Percentiles rank a stretch among this genome's conserved stretches.
Conservation (phyloP, 345 rosid genomes). For the Excoecaria cochinchinensis region DNA sequence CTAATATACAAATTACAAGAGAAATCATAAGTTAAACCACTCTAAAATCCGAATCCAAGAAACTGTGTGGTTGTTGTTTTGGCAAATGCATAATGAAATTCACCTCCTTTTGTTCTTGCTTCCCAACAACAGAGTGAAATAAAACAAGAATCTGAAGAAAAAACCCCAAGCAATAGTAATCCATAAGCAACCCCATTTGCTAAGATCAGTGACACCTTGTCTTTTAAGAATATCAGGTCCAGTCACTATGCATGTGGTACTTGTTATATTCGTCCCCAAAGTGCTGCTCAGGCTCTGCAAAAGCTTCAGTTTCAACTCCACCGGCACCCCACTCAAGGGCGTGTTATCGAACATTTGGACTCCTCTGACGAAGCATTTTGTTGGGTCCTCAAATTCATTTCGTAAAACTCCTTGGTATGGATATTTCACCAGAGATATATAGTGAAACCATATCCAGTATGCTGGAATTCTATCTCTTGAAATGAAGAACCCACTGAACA, state of each 20-base stretch:
- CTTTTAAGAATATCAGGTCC: slow-evolving; percentile 24
- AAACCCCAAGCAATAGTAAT: slow-evolving; percentile 33
- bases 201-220: slow-evolving; percentile 25
- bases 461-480: slow-evolving; percentile 65
- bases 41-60: too few species aligned
- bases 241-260: slow-evolving; percentile 27
- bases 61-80: too few species aligned
- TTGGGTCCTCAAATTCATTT: slow-evolving; percentile 25
- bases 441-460: slow-evolving; percentile 94
- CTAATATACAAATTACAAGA: too few species aligned
- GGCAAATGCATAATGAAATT: not conserved
- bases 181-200: slow-evolving; percentile 44
- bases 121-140: slow-evolving; percentile 32
- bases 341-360: slow-evolving; percentile 37
- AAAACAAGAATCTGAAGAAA: slow-evolving; percentile 35
- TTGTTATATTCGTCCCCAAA: slow-evolving; percentile 26
- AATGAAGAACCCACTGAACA: slow-evolving; percentile 95
- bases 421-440: slow-evolving; percentile 77
- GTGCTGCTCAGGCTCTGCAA: slow-evolving; percentile 29
- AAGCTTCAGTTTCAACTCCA: slow-evolving; percentile 19
- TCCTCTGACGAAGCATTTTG: slow-evolving; percentile 33
- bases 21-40: too few species aligned
- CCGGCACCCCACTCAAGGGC: slow-evolving; percentile 17
- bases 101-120: slow-evolving; percentile 37
- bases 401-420: slow-evolving; percentile 57